Base-by-base conservation (phyloP, 225 moss, liverwort and hornwort species). In the Marchantia paleacea region DNA sequence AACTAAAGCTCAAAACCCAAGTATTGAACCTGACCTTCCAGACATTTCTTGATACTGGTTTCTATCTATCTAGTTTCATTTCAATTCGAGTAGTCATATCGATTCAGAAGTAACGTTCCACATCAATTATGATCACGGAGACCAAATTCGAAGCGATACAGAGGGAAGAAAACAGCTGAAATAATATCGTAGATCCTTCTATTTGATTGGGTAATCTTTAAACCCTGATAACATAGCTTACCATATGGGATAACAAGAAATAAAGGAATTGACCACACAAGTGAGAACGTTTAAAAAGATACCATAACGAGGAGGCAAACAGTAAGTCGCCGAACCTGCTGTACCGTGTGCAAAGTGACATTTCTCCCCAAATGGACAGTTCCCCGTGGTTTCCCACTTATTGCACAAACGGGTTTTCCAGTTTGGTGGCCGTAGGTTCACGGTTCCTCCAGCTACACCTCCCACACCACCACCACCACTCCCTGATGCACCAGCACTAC, bases 371-470 rank as follows among this genome's bases (percentile, higher is more conserved):
- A 94, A 95, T 12, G 94, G 94, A 85, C 99, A 99, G 82, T 94
- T 94, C 53, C 94, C 94, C 11, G 99, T 99, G 10, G 91, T 92
- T 85, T 99, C 95, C 99, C 95, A 99, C 86, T 99, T 95, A 84
- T 99, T 99, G 87, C 99, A 99, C 20, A 92, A 82, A 47, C 95
- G 94, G 53, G 94, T 95, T 86, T 95, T 99, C 99, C 99, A 92
- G 86, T 92, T 95, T n/a, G 92, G 90, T 69, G 94, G 95, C 66
- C 97, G 93, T 80, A 85, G 79, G 78, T 47, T 85, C 5, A 24
- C 63, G 26, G 52, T 51, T 29, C 81, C 79, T 25, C 78, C 82
- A 39, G 69, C 85, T 3, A 49, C 81, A 52, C 54, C 83, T 9
- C 64, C 78, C 39, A 30, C 75, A 16, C 76, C 80, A 79, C 78